phyloP scores from a whole-genome alignment of 1,139 yeast species.

The Yamadazyma aaseri region DNA sequence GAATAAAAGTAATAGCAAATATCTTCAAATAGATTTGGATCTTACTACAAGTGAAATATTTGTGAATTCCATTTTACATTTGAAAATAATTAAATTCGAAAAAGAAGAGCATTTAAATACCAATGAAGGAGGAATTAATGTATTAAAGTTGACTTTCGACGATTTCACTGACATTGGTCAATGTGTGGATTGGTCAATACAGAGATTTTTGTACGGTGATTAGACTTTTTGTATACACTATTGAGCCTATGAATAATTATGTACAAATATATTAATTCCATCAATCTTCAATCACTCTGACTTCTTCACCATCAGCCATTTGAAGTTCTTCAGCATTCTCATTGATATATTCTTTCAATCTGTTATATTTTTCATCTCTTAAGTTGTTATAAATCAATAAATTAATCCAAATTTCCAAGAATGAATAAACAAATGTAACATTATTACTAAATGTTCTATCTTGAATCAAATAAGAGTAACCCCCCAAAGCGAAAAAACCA shows the following conservation, averaged over 20 bases:
- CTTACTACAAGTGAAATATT: conserved; percentile 43
- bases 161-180: conserved; percentile 64
- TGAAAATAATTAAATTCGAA: conserved; percentile 34
- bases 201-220: conserved; percentile 27
- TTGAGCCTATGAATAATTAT: conserved; percentile 3
- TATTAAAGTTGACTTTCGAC: conserved; percentile 49
- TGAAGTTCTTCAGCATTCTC: conserved; percentile 35
- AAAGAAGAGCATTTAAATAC: conserved; percentile 25
- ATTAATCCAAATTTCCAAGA: conserved; percentile 70
- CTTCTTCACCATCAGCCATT: conserved; percentile 27
- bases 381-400: conserved; percentile 61
- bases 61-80: conserved; percentile 35
- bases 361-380: conserved; percentile 57
- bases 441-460: conserved; percentile 55
- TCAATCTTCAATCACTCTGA: conserved; percentile 24
- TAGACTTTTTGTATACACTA: background rate
- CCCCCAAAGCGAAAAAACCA: conserved; percentile 52
- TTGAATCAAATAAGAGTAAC: conserved; percentile 39
- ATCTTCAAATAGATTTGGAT: conserved; percentile 28
- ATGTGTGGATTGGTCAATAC: conserved; percentile 62
- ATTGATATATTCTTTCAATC: conserved; percentile 38
- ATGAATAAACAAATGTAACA: conserved; percentile 59
- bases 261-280: background rate
- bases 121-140: conserved; percentile 36
- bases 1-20: conserved; percentile 14